Conservation (phyloP, 306 rosid genomes). For the Dryas alaskensis region DNA sequence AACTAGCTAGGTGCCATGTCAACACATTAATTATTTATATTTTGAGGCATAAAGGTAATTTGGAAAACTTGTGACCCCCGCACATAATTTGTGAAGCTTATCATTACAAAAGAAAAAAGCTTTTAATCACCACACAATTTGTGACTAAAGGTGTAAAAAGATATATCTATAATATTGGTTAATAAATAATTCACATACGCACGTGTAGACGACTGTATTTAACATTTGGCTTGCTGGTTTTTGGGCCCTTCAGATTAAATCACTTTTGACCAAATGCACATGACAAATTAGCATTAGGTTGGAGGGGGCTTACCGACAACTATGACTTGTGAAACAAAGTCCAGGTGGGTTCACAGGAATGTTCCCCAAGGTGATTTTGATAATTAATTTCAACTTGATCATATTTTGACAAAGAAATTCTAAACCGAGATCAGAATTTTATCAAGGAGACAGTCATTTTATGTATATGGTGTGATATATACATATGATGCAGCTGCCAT, state of each 20-base stretch:
- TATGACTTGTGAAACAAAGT: slow-evolving; percentile 9
- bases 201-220: no score
- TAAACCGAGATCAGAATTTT: no score
- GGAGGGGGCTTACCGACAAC: not conserved
- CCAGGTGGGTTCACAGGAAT: slow-evolving; percentile 15
- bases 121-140: no score
- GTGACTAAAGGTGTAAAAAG: no score
- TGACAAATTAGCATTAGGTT: slow-evolving; percentile 1
- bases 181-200: no score
- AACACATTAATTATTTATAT: not conserved
- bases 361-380: not conserved
- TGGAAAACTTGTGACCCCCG: not conserved
- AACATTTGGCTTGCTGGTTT: no score
- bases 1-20: not conserved
- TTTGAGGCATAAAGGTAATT: not conserved
- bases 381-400: not conserved
- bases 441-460: no score
- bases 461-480: no score
- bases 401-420: not conserved
- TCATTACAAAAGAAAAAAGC: no score
- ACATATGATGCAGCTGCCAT: no score
- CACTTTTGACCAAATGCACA: not conserved
- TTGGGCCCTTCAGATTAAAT: not conserved
- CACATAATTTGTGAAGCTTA: no score
- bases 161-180: no score